Conservation (phyloP, 345 rosid species). For the Populus tremula region DNA sequence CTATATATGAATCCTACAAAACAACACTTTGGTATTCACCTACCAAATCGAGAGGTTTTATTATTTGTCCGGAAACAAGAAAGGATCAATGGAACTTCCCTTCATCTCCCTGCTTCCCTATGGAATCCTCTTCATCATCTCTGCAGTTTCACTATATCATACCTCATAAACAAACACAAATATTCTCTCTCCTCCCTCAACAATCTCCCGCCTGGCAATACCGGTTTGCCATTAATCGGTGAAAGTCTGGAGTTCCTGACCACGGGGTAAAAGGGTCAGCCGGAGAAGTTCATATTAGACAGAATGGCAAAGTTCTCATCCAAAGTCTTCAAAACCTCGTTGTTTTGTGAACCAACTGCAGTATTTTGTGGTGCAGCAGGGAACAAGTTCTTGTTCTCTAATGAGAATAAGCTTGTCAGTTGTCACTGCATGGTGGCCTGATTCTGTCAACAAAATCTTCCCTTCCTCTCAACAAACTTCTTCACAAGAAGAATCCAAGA, state of each 20-base stretch:
- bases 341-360: constrained; percentile 24
- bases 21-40: too few relatives aligned
- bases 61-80: too few relatives aligned
- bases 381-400: constrained; percentile 43
- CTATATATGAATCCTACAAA: too few relatives aligned
- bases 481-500: too few relatives aligned
- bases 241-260: constrained; percentile 37
- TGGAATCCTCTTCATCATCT: constrained; percentile 8
- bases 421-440: constrained; percentile 45
- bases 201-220: constrained; percentile 38
- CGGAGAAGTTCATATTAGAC: constrained; percentile 36
- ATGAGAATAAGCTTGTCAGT: constrained; percentile 38
- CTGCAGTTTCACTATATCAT: constrained; percentile 1
- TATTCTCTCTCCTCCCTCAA: constrained; percentile 15
- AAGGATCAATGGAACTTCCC: too few relatives aligned
- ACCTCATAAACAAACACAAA: constrained; percentile 16
- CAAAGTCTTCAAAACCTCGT: constrained; percentile 33
- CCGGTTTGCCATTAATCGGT: constrained; percentile 35
- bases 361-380: constrained; percentile 38
- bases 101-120: too few relatives aligned
- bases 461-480: too few relatives aligned
- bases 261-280: constrained; percentile 35
- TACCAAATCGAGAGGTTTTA: too few relatives aligned
- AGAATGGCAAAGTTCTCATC: constrained; percentile 29
- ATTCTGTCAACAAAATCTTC: constrained; percentile 39